phyloP scores from a whole-genome alignment of 2,329 filamentous ascomycete species.

The Rutstroemia sp. region DNA sequence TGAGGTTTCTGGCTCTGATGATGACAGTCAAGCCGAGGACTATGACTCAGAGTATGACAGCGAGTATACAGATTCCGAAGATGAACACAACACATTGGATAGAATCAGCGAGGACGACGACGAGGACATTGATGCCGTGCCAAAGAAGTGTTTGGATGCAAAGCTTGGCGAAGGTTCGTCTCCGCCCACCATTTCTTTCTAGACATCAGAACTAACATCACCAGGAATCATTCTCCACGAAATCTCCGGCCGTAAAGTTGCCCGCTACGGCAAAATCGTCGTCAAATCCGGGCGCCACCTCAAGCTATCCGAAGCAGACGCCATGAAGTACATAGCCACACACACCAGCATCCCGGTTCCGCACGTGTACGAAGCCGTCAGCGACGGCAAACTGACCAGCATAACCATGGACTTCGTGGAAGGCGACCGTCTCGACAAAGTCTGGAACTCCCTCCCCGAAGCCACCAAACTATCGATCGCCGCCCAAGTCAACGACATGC shows the following conservation, averaged over 20 bases:
- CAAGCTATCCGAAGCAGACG: slow-evolving; percentile 32
- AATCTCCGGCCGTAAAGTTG: slow-evolving; percentile 7
- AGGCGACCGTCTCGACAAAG: slow-evolving; percentile 10
- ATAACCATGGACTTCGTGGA: slow-evolving; percentile 14
- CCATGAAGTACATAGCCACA: slow-evolving; percentile 34
- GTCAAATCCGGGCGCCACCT: slow-evolving; percentile 12
- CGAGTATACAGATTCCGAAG: slow-evolving; percentile 1
- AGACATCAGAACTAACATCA: background rate
- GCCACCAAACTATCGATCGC: slow-evolving; percentile 7
- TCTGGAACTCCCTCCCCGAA: slow-evolving; percentile 9
- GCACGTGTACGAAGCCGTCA: slow-evolving; percentile 29
- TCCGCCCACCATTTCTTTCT: background rate
- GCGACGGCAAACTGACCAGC: background rate
- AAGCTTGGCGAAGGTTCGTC: background rate
- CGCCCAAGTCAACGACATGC: slow-evolving; percentile 10
- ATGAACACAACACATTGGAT: background rate
- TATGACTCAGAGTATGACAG: slow-evolving; percentile 2
- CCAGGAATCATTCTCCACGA: slow-evolving; percentile 9
- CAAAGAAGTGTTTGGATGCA: slow-evolving; percentile 6
- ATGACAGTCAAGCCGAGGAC: background rate
- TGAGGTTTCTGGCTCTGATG: background rate
- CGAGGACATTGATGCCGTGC: background rate
- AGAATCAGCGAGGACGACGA: slow-evolving; percentile 2
- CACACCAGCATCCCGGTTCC: slow-evolving; percentile 40
- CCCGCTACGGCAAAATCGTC: slow-evolving; percentile 9